Percentiles rank a stretch among this genome's conserved stretches.
Evolutionary conservation across 176 grass and related monocot genomes (phyloP).

Genomic region (Rhynchospora tenuis): DNA sequence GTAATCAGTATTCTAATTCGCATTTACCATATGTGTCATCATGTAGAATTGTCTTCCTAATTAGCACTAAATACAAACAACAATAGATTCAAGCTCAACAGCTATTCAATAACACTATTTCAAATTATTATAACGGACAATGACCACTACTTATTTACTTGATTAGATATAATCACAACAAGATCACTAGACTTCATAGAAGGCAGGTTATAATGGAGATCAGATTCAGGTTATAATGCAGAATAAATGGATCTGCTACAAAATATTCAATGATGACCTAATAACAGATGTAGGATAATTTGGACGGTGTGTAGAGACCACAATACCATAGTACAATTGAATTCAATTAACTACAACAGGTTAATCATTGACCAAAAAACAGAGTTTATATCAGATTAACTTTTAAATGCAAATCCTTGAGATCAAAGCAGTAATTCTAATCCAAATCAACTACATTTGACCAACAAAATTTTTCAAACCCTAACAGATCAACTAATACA

Average conservation of each 20-base stretch:
- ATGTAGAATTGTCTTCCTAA: background rate
- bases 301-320: background rate
- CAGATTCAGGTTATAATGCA: background rate
- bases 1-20: background rate
- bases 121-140: background rate
- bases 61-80: background rate
- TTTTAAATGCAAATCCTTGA: background rate
- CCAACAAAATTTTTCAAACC: background rate
- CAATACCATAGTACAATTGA: background rate
- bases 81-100: background rate
- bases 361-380: background rate
- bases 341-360: background rate
- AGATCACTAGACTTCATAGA: background rate
- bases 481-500: background rate
- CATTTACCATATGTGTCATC: background rate
- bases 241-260: background rate
- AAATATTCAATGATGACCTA: too few species aligned
- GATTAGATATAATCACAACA: background rate
- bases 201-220: background rate
- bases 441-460: slow-evolving; percentile 15
- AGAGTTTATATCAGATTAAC: background rate
- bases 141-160: background rate
- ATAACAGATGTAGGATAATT: background rate
- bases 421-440: background rate
- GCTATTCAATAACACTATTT: background rate